A percentile compares a stretch with the other conserved stretches of the same genome.
Conservation (phyloP, 2,329 filamentous ascomycete species). For the Paecilomyces sp. region DNA sequence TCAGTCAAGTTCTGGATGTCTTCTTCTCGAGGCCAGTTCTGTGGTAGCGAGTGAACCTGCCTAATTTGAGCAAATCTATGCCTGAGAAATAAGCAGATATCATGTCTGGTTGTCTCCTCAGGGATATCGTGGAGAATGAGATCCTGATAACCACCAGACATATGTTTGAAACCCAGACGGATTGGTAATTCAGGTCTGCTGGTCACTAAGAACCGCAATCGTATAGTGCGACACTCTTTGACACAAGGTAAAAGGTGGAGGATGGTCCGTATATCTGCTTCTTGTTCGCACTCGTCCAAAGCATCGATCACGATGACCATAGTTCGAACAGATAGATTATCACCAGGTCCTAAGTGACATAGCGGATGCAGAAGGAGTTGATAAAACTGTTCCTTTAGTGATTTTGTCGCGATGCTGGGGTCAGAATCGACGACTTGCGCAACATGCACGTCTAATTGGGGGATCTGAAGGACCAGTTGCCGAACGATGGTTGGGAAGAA, state of each 20-base stretch:
- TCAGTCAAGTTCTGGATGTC: slow-evolving; percentile 16
- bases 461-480: slow-evolving; percentile 22
- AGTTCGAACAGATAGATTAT: neutral
- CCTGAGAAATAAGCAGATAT: slow-evolving; percentile 17
- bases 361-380: slow-evolving; percentile 17
- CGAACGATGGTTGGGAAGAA: slow-evolving; percentile 32
- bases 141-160: slow-evolving; percentile 11
- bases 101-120: slow-evolving; percentile 13
- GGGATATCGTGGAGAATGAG: slow-evolving; percentile 18
- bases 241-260: slow-evolving; percentile 12
- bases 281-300: slow-evolving; percentile 20
- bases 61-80: slow-evolving; percentile 12
- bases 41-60: slow-evolving; percentile 2
- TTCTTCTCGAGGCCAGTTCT: slow-evolving; percentile 17
- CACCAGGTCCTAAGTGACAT: slow-evolving; percentile 1
- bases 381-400: slow-evolving; percentile 19
- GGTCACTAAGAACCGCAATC: slow-evolving; percentile 20
- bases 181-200: slow-evolving; percentile 21
- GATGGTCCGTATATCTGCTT: slow-evolving; percentile 14
- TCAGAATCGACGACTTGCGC: slow-evolving; percentile 15
- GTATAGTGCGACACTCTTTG: slow-evolving; percentile 3
- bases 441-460: slow-evolving; percentile 13
- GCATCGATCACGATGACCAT: slow-evolving; percentile 20
- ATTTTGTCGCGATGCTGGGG: slow-evolving; percentile 16
- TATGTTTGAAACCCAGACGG: slow-evolving; percentile 10